Evolutionary conservation across 2,329 filamentous ascomycete species (phyloP), one percentile per base, ranked within the genome.

Genomic region (Fusarium sp.): DNA sequence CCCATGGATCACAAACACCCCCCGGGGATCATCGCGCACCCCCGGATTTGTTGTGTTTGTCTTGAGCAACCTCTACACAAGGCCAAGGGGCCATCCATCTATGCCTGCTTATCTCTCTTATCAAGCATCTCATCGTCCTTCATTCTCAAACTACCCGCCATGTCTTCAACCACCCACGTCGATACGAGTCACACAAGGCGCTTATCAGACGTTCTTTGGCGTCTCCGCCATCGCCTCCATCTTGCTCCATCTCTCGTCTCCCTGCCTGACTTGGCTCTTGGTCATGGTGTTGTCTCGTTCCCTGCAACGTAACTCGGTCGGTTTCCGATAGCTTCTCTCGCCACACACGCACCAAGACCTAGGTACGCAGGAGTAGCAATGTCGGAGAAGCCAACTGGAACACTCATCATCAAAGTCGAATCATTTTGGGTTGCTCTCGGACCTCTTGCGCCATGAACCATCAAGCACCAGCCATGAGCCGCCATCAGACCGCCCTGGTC

Each of bases 281-380:
- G 37, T 58, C 29, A 24, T 62, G 34, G 40, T 34, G 61, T 34
- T 31, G 47, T 63, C 62, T 29, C 47, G 52, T 59, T 62, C 37
- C 35, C 35, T 69, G 62, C 47, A 72, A 69, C 67, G 58, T 72
- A 75, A 72, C 72, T 74, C 69, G 72, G 72, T 40, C 72, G 72
- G 27, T 75, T 75, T 75, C 72, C 72, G 72, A 75, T 62, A 70
- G 45, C 58, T 34, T 56, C 58, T 60, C 42, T 73, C 42, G 72
- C 72, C 69, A 75, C 62, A 42, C 38, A 40, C 72, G 70, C 35
- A 62, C 50, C 50, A 42, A 29, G 45, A 62, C 50, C 50, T 34
- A 50, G 24, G 45, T 29, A 71, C 66, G 14, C 42, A 62, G 40
- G 24, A 45, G 27, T 37, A 63, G 22, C 34, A 31, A 54, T 27